These are phyloP conservation scores for Pseudogymnoascus sp. DNA, from an alignment of 2,329 filamentous ascomycete genomes.

Conservation along the genomic window DNA sequence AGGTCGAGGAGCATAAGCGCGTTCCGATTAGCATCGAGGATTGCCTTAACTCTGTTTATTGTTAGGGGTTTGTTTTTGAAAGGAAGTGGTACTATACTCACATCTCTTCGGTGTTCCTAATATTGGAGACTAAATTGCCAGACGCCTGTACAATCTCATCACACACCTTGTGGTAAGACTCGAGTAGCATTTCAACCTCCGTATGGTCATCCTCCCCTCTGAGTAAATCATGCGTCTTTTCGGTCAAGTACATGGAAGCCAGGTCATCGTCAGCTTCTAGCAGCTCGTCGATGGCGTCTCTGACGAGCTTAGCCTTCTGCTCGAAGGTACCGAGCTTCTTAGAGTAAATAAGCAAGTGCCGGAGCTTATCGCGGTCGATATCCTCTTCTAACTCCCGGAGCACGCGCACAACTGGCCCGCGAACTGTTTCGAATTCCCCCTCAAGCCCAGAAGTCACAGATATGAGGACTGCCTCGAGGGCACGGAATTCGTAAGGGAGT, in stretches of 20 bases:
- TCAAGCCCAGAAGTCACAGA: slow-evolving; percentile 88
- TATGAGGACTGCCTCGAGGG: slow-evolving; percentile 88
- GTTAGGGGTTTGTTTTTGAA: slow-evolving; percentile 11
- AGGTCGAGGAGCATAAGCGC: slow-evolving; percentile 95
- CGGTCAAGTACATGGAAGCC: slow-evolving; percentile 88
- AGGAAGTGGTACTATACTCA: slow-evolving; percentile 37
- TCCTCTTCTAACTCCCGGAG: slow-evolving; percentile 89
- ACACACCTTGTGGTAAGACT: slow-evolving; percentile 95
- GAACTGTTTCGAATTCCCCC: slow-evolving; percentile 87
- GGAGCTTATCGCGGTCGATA: slow-evolving; percentile 88
- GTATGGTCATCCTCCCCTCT: slow-evolving; percentile 82
- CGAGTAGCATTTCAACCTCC: slow-evolving; percentile 91
- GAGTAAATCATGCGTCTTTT: slow-evolving; percentile 67
- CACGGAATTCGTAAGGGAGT: slow-evolving; percentile 91
- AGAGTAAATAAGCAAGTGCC: slow-evolving; percentile 83
- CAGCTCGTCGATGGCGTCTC: slow-evolving; percentile 90
- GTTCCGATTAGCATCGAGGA: slow-evolving; percentile 96
- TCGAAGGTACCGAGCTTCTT: slow-evolving; percentile 96
- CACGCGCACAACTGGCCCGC: slow-evolving; percentile 84
- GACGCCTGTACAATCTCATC: slow-evolving; percentile 97
- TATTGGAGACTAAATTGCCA: slow-evolving; percentile 85
- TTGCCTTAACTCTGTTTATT: slow-evolving; percentile 70
- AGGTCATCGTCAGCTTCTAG: slow-evolving; percentile 95
- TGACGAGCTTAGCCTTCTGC: slow-evolving; percentile 88
- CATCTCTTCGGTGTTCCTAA: slow-evolving; percentile 98